Conservation (phyloP, 2,329 filamentous ascomycete genomes). For the Neofusicoccum umdonicola region DNA sequence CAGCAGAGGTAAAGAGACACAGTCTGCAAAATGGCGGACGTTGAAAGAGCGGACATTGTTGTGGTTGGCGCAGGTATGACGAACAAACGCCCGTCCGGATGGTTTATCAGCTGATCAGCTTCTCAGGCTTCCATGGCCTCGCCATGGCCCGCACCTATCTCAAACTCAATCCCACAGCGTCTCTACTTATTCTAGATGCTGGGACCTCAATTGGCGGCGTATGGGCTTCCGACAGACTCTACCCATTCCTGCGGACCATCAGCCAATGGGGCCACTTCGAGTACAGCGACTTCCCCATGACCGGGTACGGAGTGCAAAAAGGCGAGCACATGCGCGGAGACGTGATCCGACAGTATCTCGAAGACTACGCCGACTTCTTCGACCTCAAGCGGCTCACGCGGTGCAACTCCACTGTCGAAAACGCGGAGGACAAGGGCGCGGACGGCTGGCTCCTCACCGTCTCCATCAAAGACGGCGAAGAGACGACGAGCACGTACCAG, state of each 20-base stretch:
- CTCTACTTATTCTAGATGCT: slow-evolving; percentile 46
- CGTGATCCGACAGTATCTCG: slow-evolving; percentile 58
- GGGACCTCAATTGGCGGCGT: slow-evolving; percentile 41
- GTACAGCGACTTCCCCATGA: slow-evolving; percentile 38
- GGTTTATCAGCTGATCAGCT: background rate
- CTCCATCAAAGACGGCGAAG: background rate
- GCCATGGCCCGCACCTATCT: slow-evolving; percentile 50
- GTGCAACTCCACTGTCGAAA: slow-evolving; percentile 51
- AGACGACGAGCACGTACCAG: slow-evolving; percentile 11
- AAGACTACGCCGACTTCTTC: slow-evolving; percentile 47
- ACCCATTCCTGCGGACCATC: slow-evolving; percentile 45
- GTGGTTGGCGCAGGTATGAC: slow-evolving; percentile 3
- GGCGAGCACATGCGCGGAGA: slow-evolving; percentile 61
- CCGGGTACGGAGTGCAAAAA: slow-evolving; percentile 34
- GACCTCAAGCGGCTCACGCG: slow-evolving; percentile 50
- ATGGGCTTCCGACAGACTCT: slow-evolving; percentile 44
- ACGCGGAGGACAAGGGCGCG: slow-evolving; percentile 43
- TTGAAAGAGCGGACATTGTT: background rate
- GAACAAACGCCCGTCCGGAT: background rate
- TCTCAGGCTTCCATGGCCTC: slow-evolving; percentile 41
- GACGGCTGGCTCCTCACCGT: slow-evolving; percentile 29
- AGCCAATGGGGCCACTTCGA: slow-evolving; percentile 42
- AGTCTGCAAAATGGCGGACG: background rate
- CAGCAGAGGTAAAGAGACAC: too few relatives aligned
- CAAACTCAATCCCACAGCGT: slow-evolving; percentile 39